These are phyloP conservation scores for Cladorrhinum sp. DNA, from an alignment of 2,329 filamentous ascomycete species.

Conservation along the genomic window DNA sequence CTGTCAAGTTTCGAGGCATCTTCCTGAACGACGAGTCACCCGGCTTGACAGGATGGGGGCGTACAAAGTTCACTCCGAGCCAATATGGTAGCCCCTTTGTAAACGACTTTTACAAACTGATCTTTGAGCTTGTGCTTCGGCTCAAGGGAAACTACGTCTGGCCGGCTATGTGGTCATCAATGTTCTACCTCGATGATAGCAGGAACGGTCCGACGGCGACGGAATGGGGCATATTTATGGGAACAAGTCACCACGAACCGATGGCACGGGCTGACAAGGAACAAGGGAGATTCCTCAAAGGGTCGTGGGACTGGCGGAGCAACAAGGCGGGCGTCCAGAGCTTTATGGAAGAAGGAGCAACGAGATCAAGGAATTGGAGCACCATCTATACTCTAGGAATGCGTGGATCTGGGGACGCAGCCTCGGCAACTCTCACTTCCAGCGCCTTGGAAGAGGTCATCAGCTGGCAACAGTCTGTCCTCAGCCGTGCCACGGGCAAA, in stretches of 20 bases:
- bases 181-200: slow-evolving; percentile 55
- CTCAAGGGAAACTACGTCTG: slow-evolving; percentile 57
- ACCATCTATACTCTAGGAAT: slow-evolving; percentile 51
- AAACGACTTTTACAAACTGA: slow-evolving; percentile 50
- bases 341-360: slow-evolving; percentile 51
- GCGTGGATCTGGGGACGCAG: slow-evolving; percentile 53
- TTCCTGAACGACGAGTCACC: slow-evolving; percentile 61
- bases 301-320: slow-evolving; percentile 52
- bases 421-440: slow-evolving; percentile 40
- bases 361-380: slow-evolving; percentile 50
- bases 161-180: slow-evolving; percentile 56
- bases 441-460: slow-evolving; percentile 47
- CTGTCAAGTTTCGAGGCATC: slow-evolving; percentile 56
- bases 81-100: slow-evolving; percentile 33
- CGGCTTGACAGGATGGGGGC: slow-evolving; percentile 52
- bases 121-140: slow-evolving; percentile 56
- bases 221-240: slow-evolving; percentile 56
- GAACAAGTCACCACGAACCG: slow-evolving; percentile 56
- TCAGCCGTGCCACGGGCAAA: slow-evolving; percentile 22
- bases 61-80: slow-evolving; percentile 40
- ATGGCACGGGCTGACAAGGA: slow-evolving; percentile 50
- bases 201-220: slow-evolving; percentile 51
- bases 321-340: slow-evolving; percentile 51
- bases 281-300: slow-evolving; percentile 34
- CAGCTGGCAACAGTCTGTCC: slow-evolving; percentile 28